phyloP scores from a whole-genome alignment of 805 yeast genomes.

The Saccharomyces eubayanus region DNA sequence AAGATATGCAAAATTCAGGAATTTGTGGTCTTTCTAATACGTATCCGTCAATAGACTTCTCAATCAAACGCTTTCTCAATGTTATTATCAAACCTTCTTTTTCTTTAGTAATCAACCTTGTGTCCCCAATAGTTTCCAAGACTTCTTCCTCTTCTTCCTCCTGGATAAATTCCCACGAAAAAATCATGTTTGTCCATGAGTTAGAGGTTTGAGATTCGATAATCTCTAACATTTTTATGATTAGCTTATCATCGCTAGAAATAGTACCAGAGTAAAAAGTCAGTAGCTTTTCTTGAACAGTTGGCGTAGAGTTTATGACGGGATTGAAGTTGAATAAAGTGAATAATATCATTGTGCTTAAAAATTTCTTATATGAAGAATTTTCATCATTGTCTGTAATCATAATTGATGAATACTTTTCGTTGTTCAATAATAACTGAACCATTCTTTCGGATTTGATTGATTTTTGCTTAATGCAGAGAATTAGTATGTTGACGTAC shows the following conservation, averaged over 20 bases:
- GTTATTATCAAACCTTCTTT: conserved; percentile 43
- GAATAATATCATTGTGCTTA: conserved; percentile 40
- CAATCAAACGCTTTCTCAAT: conserved; percentile 42
- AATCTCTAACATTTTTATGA: conserved; percentile 45
- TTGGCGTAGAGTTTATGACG: conserved; percentile 37
- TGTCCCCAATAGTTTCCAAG: conserved; percentile 40
- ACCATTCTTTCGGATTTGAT: conserved; percentile 45
- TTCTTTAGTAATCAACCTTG: conserved; percentile 39
- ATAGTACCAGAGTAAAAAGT: conserved; percentile 56
- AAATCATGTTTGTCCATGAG: conserved; percentile 61
- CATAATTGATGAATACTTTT: conserved; percentile 29
- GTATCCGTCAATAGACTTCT: conserved; percentile 39
- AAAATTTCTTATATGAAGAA: conserved; percentile 30
- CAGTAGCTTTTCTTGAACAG: conserved; percentile 43
- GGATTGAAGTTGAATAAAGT: conserved; percentile 43
- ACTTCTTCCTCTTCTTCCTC: conserved; percentile 32
- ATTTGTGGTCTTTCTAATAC: conserved; percentile 22
- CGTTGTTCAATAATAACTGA: conserved; percentile 56
- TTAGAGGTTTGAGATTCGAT: conserved; percentile 46
- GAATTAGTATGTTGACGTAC: conserved; percentile 36
- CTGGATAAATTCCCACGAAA: conserved; percentile 57
- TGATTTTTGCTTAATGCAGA: conserved; percentile 31
- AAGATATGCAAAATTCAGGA: conserved; percentile 14
- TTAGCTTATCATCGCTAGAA: conserved; percentile 50
- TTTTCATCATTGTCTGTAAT: conserved; percentile 18